These are phyloP conservation scores for Penstemon newberryi DNA, from an alignment of 257 asterid species.

Conservation along the genomic window DNA sequence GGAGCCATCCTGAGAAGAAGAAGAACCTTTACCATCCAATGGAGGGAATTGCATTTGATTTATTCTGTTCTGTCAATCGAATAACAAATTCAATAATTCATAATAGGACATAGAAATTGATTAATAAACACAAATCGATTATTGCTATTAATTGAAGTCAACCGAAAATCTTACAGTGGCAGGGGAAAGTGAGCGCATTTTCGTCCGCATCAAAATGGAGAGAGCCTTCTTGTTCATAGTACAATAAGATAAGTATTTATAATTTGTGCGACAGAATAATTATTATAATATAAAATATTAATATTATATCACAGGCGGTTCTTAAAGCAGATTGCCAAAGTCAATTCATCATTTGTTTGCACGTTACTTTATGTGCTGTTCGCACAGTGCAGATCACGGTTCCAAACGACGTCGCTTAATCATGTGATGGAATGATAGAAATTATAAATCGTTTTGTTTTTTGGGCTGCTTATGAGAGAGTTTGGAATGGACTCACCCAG, in stretches of 20 bases:
- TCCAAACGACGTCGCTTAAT: too few species aligned
- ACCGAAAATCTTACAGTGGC: slow-evolving; percentile 43
- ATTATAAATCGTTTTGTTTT: too few species aligned
- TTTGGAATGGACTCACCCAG: too few species aligned
- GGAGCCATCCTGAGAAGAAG: slow-evolving; percentile 42
- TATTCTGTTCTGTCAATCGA: slow-evolving; percentile 42
- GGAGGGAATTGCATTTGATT: slow-evolving; percentile 54
- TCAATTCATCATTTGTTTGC: too few species aligned
- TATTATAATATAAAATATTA: too few species aligned
- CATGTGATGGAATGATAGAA: too few species aligned
- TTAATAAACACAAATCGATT: not conserved
- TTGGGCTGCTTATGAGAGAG: too few species aligned
- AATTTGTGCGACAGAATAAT: too few species aligned
- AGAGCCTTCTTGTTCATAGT: slow-evolving; percentile 60
- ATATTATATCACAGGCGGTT: too few species aligned
- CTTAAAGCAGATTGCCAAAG: too few species aligned
- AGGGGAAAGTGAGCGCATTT: slow-evolving; percentile 69
- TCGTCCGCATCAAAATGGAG: slow-evolving; percentile 73
- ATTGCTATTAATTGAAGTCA: slow-evolving; percentile 22
- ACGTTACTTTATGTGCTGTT: too few species aligned
- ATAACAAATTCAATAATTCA: not conserved
- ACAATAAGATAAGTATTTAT: not conserved
- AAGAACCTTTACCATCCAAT: slow-evolving; percentile 33
- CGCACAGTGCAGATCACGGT: too few species aligned
- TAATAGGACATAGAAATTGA: not conserved